Evolutionary conservation across 495 filamentous ascomycete genomes (phyloP), one percentile per base, ranked within the genome.

Genomic region (Aspergillus cavernicola): DNA sequence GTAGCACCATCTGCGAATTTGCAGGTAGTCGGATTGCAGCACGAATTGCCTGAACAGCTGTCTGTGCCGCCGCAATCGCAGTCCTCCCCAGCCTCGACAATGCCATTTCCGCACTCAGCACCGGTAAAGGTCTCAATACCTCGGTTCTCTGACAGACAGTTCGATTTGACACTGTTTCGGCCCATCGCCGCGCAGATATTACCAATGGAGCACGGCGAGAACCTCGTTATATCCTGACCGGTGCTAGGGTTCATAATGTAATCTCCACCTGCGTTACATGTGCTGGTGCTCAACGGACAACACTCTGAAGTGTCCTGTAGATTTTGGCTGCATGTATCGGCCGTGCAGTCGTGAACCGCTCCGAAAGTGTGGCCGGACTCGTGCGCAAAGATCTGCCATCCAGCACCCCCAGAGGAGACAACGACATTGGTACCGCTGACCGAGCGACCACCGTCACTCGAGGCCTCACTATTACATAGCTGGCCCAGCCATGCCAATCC

Each of bases 201-300:
- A 52, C 93, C 93, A 53, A 98, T 79, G 10, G 84, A 85, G 71
- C 93, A 98, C 18, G 82, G 79, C 10, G 92, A 96, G 68, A 98
- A 98, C 20, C 80, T 65, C 1, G 75, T 85, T 65, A 96, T 88
- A 42, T 80, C 77, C 22, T 76, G 64, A 13, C 73, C 80, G 1
- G 93, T 91, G 26, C 86, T 92, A 0, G 93, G 93, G 63, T 97
- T 97, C 93, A 98, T 98, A 66, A 98, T 90, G 68, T 85, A 98
- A 38, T 77, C 65, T 19, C 83, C 85, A 28, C 75, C 69, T 29
- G 93, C 95, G 71, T 92, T 73, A 69, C 93, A 98, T 1, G 74
- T 80, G 28, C 53, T 66, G n/a, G 72, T 39, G 54, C 75, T 84
- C 19, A 95, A 77, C 0, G 92, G 95, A 64, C 93, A 98, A 66